Evolutionary conservation across 768 basidiomycete species (phyloP), one percentile per base, ranked within the genome.

Genomic region (Tulasnella sp.): DNA sequence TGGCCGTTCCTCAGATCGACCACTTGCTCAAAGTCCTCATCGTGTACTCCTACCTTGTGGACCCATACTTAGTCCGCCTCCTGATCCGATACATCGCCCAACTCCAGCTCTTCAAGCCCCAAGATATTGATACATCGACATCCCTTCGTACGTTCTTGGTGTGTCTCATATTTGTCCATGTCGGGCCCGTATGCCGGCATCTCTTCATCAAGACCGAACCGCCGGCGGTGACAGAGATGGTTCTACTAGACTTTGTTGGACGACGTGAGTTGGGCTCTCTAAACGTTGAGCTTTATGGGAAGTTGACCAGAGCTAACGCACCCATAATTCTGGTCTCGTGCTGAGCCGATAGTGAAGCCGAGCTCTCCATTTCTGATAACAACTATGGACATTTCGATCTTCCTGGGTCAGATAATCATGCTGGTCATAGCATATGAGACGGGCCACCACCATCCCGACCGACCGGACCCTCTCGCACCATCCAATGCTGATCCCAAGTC

Each of bases 161-260:
- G 17, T 60, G 59, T 38, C 27, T 52, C n/a, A 27, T 30, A 9
- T 22, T 60, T 21, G 38, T 60, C 44, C 30, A 60, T 38, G 7
- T 53, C 21, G 51, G 59, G 7, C 38, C 59, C 2, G 50, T 60
- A 12, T 38, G 10, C 15, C 34, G 59, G 19, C 59, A 52, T 15
- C 12, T 62, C 24, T 62, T 60, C n/a, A 22, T 22, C 8, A 31
- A 38, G 15, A 17, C 48, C 22, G 50, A 22, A 19, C 34, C 52
- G 44, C 24, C 22, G 1, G 29, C 43, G 17, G 17, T 38, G 17
- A 46, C 27, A 15, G 51, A 43, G 4, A 43, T 50, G 30, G 19
- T 62, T 15, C 34, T 62, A n/a, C 52, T 62, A 3, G 62, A 62
- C 44, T 62, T 62, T 53, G 45, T 62, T 45, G 62, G 62, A 11